These are phyloP conservation scores for Alternaria alternata DNA, from an alignment of 2,329 filamentous ascomycete genomes.

Conservation along the genomic window DNA sequence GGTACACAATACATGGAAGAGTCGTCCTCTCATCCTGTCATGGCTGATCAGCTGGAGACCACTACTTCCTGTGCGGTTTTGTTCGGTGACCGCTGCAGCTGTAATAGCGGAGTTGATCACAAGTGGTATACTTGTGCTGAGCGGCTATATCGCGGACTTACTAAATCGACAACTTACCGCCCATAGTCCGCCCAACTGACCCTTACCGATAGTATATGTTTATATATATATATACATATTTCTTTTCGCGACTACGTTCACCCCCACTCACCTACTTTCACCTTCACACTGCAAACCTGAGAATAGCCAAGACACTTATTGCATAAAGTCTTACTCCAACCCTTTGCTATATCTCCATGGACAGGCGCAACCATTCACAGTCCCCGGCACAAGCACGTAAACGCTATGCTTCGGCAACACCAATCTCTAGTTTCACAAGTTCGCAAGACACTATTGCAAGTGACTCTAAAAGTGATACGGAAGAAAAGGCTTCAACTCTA, in stretches of 20 bases:
- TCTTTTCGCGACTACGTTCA: too few species aligned
- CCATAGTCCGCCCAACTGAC: too few species aligned
- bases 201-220: too few species aligned
- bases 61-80: not conserved
- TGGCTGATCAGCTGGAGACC: too few species aligned
- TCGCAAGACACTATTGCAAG: not conserved
- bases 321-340: too few species aligned
- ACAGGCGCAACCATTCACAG: not conserved
- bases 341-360: not conserved
- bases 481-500: not conserved
- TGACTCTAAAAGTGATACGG: not conserved
- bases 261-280: too few species aligned
- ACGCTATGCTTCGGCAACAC: not conserved
- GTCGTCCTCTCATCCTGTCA: not conserved
- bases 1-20: not conserved
- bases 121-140: not conserved
- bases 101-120: not conserved
- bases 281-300: too few species aligned
- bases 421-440: not conserved
- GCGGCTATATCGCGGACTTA: too few species aligned
- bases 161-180: too few species aligned
- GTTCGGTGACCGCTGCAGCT: not conserved
- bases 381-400: not conserved
- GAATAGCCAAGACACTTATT: too few species aligned
- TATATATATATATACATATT: too few species aligned